Percentiles rank a stretch among this genome's conserved stretches.
phyloP scores from a whole-genome alignment of 1,284 basidiomycete genomes.

The Ceratorhiza oryzae-sativae region DNA sequence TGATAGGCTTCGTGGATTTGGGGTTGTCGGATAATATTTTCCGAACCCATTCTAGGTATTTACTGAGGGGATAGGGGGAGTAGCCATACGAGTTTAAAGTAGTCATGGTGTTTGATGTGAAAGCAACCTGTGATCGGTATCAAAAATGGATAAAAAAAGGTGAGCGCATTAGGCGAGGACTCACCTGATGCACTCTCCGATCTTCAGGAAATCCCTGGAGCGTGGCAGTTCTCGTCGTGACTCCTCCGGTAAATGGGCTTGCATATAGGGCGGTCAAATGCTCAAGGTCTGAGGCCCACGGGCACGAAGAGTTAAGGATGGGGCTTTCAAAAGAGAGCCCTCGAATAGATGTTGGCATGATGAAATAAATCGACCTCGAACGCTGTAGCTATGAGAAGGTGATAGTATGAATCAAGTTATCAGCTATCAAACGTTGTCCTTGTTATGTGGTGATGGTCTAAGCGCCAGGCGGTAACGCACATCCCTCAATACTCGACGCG shows the following conservation, averaged over 20 bases:
- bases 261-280: slow-evolving; percentile 70
- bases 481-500: slow-evolving; percentile 24
- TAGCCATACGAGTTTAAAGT: slow-evolving; percentile 83
- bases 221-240: slow-evolving; percentile 78
- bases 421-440: not conserved
- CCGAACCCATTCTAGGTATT: slow-evolving; percentile 70
- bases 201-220: slow-evolving; percentile 70
- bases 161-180: slow-evolving; percentile 37
- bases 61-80: slow-evolving; percentile 70
- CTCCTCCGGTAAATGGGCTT: slow-evolving; percentile 71
- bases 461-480: slow-evolving; percentile 9
- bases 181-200: slow-evolving; percentile 62
- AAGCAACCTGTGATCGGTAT: slow-evolving; percentile 60
- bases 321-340: slow-evolving; percentile 62
- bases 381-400: not conserved
- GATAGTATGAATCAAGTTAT: not conserved
- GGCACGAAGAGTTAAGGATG: slow-evolving; percentile 76
- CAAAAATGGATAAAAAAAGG: slow-evolving; percentile 11
- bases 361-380: no score
- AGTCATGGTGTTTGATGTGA: slow-evolving; percentile 58
- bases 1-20: slow-evolving; percentile 64
- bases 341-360: slow-evolving; percentile 60
- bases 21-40: slow-evolving; percentile 40
- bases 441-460: not conserved
- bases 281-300: slow-evolving; percentile 72